Conservation (phyloP, 306 rosid species). For the Astragalus membranaceus region DNA sequence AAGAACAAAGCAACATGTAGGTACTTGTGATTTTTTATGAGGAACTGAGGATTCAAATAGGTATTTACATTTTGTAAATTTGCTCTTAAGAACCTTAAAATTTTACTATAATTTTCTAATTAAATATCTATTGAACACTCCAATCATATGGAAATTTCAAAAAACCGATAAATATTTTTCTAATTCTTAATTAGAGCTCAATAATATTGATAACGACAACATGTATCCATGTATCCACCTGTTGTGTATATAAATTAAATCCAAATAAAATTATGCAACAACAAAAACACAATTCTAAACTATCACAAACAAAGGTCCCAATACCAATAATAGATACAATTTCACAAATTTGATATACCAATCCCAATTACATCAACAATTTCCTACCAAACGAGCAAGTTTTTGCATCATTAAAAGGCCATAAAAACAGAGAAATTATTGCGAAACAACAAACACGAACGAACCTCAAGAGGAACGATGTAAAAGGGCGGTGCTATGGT, state of each 20-base stretch:
- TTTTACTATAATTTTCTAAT: not conserved
- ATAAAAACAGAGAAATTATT: not conserved
- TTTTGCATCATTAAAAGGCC: not conserved
- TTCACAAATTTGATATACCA: not conserved
- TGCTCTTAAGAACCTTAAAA: not conserved
- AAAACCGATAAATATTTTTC: not conserved
- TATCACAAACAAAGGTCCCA: not conserved
- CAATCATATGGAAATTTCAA: not conserved
- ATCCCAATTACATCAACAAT: not conserved
- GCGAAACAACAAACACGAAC: not conserved
- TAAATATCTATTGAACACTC: not conserved
- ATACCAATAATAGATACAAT: not conserved
- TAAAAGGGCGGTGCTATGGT: not conserved
- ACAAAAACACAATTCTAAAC: not conserved
- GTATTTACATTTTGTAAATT: not conserved
- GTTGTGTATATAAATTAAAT: no score
- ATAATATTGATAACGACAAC: no score
- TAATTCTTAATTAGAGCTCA: no score
- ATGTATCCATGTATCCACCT: no score
- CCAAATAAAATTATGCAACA: not conserved
- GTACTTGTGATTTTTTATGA: not conserved
- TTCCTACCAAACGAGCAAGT: not conserved
- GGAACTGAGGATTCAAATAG: not conserved
- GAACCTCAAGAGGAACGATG: slow-evolving; percentile 21
- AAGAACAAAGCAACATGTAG: not conserved